Base-by-base conservation (phyloP, 495 filamentous ascomycete genomes). In the Podospora australis region DNA sequence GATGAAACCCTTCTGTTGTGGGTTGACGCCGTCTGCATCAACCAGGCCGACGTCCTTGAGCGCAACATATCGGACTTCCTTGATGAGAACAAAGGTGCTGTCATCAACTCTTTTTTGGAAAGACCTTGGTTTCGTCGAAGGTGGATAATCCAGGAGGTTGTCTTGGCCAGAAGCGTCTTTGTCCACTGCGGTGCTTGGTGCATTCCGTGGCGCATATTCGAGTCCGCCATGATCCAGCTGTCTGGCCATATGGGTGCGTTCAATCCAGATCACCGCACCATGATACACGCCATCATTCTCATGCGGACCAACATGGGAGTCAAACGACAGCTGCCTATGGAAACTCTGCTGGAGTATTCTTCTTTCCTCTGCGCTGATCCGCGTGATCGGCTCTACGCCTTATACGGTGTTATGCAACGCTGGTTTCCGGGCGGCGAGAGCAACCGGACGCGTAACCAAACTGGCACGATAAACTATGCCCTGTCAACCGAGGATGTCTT, bases 11-110 rank as follows among this genome's bases (percentile, higher is more conserved):
- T 36, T 6, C 44, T 47, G 17, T 35, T 59, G 22, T 58, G 52
- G 52, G 35, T 55, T 22, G 56, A 59, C 38, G 48, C 52, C 14
- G 29, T 59, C n/a, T 59, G 56, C 53, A 59, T 59, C 53, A 51
- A 59, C 49, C 56, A 59, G 39, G 44, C 39, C 28, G 32, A 53
- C 39, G 13, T 23, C 17, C n/a, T 21, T 20, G 56, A 60, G 42
- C 46, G 48, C 21, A 19, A 25, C 21, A 20, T 36, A 17, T n/a
- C 13, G 13, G n/a, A 16, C 14, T 36, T 36, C 2, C 9, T 36
- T n/a, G 32, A 16, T 36, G 9, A 3, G 19, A 14, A 16, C 32
- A 36, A 36, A 6, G n/a, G n/a, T n/a, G 32, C 10, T 36, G 32
- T 4, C 3, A 36, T 36, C 10, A 13, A 6, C 3, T 36, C 8